Percentiles rank a stretch among this genome's conserved stretches.
These are phyloP conservation scores for Tremella mesenterica DNA, from an alignment of 768 basidiomycete species.

Conservation along the genomic window DNA sequence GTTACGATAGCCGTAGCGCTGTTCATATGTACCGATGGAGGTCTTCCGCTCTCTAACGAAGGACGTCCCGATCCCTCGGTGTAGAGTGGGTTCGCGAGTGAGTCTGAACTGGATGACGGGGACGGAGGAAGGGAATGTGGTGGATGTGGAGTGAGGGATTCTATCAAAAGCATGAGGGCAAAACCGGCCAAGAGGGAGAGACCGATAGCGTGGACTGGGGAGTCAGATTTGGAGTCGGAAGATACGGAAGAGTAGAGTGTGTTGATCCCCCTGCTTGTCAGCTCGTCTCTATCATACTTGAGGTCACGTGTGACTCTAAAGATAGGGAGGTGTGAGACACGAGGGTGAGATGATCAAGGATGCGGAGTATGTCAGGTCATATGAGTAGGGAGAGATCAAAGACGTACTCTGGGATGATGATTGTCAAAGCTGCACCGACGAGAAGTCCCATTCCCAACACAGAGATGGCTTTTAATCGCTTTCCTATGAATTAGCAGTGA, in stretches of 20 bases:
- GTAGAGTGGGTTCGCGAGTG: constrained; percentile 10
- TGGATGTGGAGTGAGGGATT: constrained; percentile 41
- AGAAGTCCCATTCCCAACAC: constrained; percentile 72
- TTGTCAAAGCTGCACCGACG: constrained; percentile 77
- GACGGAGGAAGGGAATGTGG: constrained; percentile 24
- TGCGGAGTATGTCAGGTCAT: no score
- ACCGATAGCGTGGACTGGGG: constrained; percentile 36
- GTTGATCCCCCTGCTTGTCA: constrained; percentile 33
- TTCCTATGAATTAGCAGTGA: constrained; percentile 37
- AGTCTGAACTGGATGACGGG: constrained; percentile 17
- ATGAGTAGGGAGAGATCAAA: constrained; percentile 47
- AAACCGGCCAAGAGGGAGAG: constrained; percentile 40
- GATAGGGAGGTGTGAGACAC: constrained; percentile 48
- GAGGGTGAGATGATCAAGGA: no score
- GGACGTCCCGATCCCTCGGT: constrained; percentile 3
- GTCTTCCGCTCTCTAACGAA: constrained; percentile 5
- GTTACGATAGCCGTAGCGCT: constrained; percentile 29
- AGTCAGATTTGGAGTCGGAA: constrained; percentile 9
- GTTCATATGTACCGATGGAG: constrained; percentile 17
- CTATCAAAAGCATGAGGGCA: constrained; percentile 44
- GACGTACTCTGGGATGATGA: constrained; percentile 88
- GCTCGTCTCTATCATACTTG: constrained; percentile 36
- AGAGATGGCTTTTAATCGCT: constrained; percentile 50
- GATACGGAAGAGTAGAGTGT: constrained; percentile 36
- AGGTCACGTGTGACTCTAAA: constrained; percentile 60